Conservation (phyloP, 164 flowering plant genomes). For the Stephania cephalantha region DNA sequence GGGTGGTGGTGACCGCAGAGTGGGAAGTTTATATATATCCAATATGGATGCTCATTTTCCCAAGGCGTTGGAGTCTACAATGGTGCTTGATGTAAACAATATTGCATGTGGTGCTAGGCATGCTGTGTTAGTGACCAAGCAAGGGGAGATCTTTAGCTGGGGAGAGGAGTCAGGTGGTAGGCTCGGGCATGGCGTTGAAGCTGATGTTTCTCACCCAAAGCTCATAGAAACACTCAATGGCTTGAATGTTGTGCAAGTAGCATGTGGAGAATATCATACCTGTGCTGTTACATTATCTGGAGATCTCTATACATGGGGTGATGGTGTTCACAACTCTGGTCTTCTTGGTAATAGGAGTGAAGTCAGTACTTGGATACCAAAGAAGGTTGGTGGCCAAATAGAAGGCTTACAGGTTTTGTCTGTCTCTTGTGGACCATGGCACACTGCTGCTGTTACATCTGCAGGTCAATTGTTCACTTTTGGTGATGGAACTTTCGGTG, state of each 20-base stretch:
- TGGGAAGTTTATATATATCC: slow-evolving; percentile 28
- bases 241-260: slow-evolving; percentile 58
- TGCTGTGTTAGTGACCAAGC: slow-evolving; percentile 72
- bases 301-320: slow-evolving; percentile 94
- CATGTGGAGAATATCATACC: slow-evolving; percentile 91
- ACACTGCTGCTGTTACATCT: slow-evolving; percentile 76
- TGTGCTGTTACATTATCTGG: slow-evolving; percentile 83
- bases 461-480: slow-evolving; percentile 83
- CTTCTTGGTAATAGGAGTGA: slow-evolving; percentile 83
- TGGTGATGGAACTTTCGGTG: slow-evolving; percentile 98
- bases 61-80: slow-evolving; percentile 67
- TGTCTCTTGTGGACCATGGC: slow-evolving; percentile 95
- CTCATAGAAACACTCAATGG: slow-evolving; percentile 61
- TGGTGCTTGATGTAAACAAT: slow-evolving; percentile 65
- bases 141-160: slow-evolving; percentile 91
- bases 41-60: slow-evolving; percentile 66
- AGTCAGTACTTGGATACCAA: slow-evolving; percentile 82
- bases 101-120: slow-evolving; percentile 82
- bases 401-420: slow-evolving; percentile 62
- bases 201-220: slow-evolving; percentile 66
- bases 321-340: slow-evolving; percentile 55
- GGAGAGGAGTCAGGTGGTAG: slow-evolving; percentile 90
- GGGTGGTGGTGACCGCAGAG: slow-evolving; percentile 54
- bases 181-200: slow-evolving; percentile 86
- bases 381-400: slow-evolving; percentile 53